Evolutionary conservation across 2,329 filamentous ascomycete genomes (phyloP).

Genomic region (Penicillium sp.): DNA sequence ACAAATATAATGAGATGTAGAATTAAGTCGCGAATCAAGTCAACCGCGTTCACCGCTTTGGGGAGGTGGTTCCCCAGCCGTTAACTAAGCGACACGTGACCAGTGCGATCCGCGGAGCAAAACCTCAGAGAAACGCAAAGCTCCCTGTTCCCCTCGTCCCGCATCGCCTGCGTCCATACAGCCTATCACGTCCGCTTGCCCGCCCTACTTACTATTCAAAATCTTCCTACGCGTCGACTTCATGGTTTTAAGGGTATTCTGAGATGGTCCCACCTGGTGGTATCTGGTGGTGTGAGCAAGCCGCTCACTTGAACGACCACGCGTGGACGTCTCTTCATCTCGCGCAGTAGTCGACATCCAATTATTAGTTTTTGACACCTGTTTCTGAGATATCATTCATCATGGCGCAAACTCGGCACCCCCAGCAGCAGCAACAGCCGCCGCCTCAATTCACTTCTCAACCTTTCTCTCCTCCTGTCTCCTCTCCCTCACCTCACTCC

Average conservation of each 20-base stretch:
- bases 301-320: slow-evolving; percentile 37
- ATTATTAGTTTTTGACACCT: slow-evolving; percentile 9
- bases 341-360: slow-evolving; percentile 19
- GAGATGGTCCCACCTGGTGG: slow-evolving; percentile 41
- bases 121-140: slow-evolving; percentile 19
- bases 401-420: slow-evolving; percentile 61
- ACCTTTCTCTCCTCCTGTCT: slow-evolving; percentile 64
- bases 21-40: background rate
- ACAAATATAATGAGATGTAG: background rate
- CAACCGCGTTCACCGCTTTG: background rate
- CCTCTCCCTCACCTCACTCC: slow-evolving; percentile 61
- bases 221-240: slow-evolving; percentile 7
- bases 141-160: slow-evolving; percentile 18
- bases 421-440: slow-evolving; percentile 23
- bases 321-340: slow-evolving; percentile 29
- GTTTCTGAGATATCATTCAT: slow-evolving; percentile 26
- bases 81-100: slow-evolving; percentile 25
- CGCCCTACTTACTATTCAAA: background rate
- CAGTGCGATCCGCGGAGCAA: slow-evolving; percentile 25
- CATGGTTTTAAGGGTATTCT: slow-evolving; percentile 26
- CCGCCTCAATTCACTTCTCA: slow-evolving; percentile 53
- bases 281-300: slow-evolving; percentile 39
- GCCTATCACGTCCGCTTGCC: slow-evolving; percentile 2
- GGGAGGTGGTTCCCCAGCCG: background rate
- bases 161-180: slow-evolving; percentile 6